These are phyloP conservation scores for Wickerhamomyces sp. DNA, from an alignment of 1,139 yeast species.

Conservation along the genomic window DNA sequence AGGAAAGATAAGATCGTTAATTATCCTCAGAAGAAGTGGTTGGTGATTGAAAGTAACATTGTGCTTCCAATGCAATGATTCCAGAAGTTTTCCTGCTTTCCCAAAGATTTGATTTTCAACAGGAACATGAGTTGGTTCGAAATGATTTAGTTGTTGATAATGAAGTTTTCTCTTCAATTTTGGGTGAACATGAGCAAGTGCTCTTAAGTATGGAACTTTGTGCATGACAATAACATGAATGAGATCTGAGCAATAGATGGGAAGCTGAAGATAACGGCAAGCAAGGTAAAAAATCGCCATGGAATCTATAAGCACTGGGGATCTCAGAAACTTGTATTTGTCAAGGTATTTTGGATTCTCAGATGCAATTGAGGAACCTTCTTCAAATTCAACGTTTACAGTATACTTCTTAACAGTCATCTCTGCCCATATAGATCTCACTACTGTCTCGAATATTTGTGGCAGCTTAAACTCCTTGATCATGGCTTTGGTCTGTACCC, in stretches of 20 bases:
- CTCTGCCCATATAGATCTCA: slow-evolving; percentile 51
- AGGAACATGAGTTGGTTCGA: slow-evolving; percentile 33
- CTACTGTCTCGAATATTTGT: slow-evolving; percentile 34
- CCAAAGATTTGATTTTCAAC: slow-evolving; percentile 27
- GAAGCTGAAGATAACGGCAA: slow-evolving; percentile 32
- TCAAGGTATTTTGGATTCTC: too few species aligned
- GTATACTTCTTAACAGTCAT: too few species aligned
- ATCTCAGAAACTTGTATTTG: slow-evolving; percentile 5
- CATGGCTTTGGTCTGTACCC: slow-evolving; percentile 42
- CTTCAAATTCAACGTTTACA: too few species aligned
- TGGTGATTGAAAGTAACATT: slow-evolving; percentile 28
- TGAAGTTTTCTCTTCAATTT: slow-evolving; percentile 26
- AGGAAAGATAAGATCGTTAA: slow-evolving; percentile 30
- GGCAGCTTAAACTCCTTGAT: slow-evolving; percentile 29
- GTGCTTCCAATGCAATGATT: slow-evolving; percentile 9
- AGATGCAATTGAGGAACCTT: too few species aligned
- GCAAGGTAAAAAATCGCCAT: slow-evolving; percentile 36
- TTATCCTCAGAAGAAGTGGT: slow-evolving; percentile 31
- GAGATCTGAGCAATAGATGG: slow-evolving; percentile 35
- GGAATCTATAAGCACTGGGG: slow-evolving; percentile 26
- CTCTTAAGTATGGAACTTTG: slow-evolving; percentile 35
- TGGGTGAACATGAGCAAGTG: slow-evolving; percentile 30
- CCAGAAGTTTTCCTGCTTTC: slow-evolving; percentile 16
- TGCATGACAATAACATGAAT: slow-evolving; percentile 30
- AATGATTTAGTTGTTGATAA: slow-evolving; percentile 21